These are phyloP conservation scores for Globisporangium paddicum DNA, from an alignment of 352 stramenopile genomes.

Conservation along the genomic window DNA sequence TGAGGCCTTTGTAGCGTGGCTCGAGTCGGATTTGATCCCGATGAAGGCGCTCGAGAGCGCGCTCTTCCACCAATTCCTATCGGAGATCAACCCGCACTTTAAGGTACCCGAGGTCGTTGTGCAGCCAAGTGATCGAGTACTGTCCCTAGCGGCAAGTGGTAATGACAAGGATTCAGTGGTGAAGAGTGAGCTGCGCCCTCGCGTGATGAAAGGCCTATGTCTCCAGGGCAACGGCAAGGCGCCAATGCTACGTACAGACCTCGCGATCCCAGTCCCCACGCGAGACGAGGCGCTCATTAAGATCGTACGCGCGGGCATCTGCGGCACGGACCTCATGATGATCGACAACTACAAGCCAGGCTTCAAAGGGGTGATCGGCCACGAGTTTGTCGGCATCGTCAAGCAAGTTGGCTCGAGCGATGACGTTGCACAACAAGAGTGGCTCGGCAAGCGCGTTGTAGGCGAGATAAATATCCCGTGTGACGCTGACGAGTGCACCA, in stretches of 20 bases:
- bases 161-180: constrained; percentile 7
- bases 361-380: constrained; percentile 68
- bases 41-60: constrained; percentile 34
- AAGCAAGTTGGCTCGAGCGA: constrained; percentile 36
- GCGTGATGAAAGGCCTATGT: constrained; percentile 53
- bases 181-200: not conserved
- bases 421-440: constrained; percentile 12
- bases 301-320: constrained; percentile 63
- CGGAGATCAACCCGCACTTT: constrained; percentile 34
- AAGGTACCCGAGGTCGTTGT: constrained; percentile 33
- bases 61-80: constrained; percentile 32
- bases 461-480: constrained; percentile 92
- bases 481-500: constrained; percentile 41
- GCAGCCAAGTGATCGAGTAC: constrained; percentile 12
- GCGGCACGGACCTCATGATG: constrained; percentile 72
- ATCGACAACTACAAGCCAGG: constrained; percentile 68
- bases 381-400: constrained; percentile 90
- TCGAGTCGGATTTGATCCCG: constrained; percentile 39
- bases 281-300: constrained; percentile 48
- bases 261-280: constrained; percentile 30
- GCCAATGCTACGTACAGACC: constrained; percentile 26
- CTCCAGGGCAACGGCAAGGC: constrained; percentile 28
- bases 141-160: no score
- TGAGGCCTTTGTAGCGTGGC: constrained; percentile 37
- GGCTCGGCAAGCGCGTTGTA: constrained; percentile 82